Percentiles rank a stretch among this genome's conserved stretches.
Evolutionary conservation across 179 eudicot species (phyloP).

Genomic region (Spinacia oleracea): DNA sequence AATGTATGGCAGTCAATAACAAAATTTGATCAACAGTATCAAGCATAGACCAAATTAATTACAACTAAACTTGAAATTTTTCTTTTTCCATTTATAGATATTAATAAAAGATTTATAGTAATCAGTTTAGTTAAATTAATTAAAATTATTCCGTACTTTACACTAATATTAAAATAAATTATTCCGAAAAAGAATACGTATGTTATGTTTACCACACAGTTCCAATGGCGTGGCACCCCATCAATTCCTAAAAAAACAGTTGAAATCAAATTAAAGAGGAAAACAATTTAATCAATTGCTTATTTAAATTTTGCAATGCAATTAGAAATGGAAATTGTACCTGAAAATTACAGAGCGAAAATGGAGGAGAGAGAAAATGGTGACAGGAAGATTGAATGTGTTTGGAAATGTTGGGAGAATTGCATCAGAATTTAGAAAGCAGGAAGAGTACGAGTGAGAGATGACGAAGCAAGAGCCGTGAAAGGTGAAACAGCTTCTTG

Average conservation of each 20-base stretch:
- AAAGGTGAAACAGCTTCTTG: not conserved
- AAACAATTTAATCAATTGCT: not conserved
- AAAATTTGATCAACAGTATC: not conserved
- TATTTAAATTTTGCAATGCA: not conserved
- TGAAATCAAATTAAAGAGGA: not conserved
- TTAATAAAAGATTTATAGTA: not conserved
- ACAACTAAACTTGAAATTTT: not conserved
- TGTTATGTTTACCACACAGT: constrained; percentile 18
- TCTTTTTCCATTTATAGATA: too few relatives aligned
- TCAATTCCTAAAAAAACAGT: not conserved
- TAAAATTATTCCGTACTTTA: not conserved
- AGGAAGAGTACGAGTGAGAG: not conserved
- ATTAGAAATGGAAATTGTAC: not conserved
- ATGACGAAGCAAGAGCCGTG: constrained; percentile 2
- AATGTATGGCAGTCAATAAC: too few relatives aligned
- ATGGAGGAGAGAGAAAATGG: too few relatives aligned
- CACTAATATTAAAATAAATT: not conserved
- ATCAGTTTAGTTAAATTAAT: not conserved
- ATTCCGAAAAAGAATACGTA: not conserved
- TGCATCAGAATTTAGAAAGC: not conserved
- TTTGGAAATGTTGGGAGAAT: too few relatives aligned
- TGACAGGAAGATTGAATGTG: too few relatives aligned
- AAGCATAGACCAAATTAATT: not conserved
- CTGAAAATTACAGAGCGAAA: not conserved
- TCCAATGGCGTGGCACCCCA: constrained; percentile 31